phyloP scores from a whole-genome alignment of 257 asterid species.

The Vinca minor region DNA sequence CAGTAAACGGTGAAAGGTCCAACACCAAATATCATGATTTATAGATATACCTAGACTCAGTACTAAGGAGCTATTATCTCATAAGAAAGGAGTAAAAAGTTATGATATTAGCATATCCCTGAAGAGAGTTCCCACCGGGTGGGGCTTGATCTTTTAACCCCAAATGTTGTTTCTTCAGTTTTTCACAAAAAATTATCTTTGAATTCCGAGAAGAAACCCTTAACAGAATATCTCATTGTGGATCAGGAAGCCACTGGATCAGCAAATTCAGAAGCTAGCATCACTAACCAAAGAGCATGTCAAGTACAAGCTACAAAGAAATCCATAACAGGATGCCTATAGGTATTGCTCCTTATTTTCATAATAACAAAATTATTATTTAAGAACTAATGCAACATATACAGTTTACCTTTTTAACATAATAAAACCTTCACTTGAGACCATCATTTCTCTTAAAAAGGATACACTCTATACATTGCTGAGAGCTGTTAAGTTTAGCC shows the following conservation, averaged over 20 bases:
- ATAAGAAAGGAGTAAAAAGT: background rate
- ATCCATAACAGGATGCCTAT: background rate
- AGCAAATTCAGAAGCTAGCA: no score
- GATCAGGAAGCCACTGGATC: no score
- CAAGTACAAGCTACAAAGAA: background rate
- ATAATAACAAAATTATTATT: background rate
- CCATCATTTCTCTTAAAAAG: conserved; percentile 30
- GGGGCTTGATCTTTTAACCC: no score
- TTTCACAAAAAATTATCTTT: no score
- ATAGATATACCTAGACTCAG: background rate
- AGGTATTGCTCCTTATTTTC: background rate
- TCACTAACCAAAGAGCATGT: no score
- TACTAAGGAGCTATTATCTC: background rate
- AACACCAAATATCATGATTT: background rate
- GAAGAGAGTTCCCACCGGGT: no score
- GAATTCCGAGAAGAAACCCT: no score
- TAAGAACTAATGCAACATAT: background rate
- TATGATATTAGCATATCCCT: background rate
- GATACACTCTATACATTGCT: conserved; percentile 95
- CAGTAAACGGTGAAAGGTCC: background rate
- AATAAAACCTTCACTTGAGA: conserved; percentile 2
- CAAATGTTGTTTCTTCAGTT: no score
- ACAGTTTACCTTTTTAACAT: conserved; percentile 1
- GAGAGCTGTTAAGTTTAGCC: conserved; percentile 87
- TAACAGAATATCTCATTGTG: no score